Conservation (phyloP, 2,329 filamentous ascomycete genomes). For the Tolypocladium paradoxum region DNA sequence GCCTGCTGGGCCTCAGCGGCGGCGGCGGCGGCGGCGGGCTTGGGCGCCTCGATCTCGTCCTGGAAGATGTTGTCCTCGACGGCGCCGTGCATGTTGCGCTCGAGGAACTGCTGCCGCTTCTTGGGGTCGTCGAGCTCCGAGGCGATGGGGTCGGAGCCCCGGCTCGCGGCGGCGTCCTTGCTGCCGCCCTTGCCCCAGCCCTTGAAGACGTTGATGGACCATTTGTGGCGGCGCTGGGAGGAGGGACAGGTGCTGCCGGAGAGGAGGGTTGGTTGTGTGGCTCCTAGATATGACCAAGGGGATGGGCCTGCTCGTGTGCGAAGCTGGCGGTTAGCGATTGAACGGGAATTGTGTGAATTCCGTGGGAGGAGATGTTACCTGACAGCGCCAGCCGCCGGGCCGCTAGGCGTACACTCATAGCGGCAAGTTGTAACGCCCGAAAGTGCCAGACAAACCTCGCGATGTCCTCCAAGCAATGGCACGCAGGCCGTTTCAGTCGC, state of each 20-base stretch:
- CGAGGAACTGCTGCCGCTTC: slow-evolving; percentile 29
- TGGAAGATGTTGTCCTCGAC: slow-evolving; percentile 52
- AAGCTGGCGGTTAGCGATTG: slow-evolving; percentile 3
- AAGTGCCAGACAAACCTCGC: background rate
- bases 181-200: slow-evolving; percentile 20
- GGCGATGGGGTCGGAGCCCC: slow-evolving; percentile 11
- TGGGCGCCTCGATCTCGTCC: slow-evolving; percentile 37
- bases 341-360: background rate
- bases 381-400: slow-evolving; percentile 48
- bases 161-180: slow-evolving; percentile 20
- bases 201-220: slow-evolving; percentile 29
- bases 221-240: slow-evolving; percentile 29
- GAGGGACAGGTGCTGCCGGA: background rate
- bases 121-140: slow-evolving; percentile 31
- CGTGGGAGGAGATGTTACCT: slow-evolving; percentile 34
- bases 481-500: background rate
- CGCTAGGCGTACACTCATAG: slow-evolving; percentile 57
- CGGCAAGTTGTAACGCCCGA: slow-evolving; percentile 3
- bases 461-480: background rate
- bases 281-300: slow-evolving; percentile 3
- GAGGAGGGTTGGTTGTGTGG: background rate
- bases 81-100: slow-evolving; percentile 28
- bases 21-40: slow-evolving; percentile 8
- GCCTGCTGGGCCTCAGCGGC: slow-evolving; percentile 11
- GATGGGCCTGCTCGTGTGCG: slow-evolving; percentile 12